phyloP scores from a whole-genome alignment of 2,329 filamentous ascomycete genomes.

The Diplocarpon rosae region DNA sequence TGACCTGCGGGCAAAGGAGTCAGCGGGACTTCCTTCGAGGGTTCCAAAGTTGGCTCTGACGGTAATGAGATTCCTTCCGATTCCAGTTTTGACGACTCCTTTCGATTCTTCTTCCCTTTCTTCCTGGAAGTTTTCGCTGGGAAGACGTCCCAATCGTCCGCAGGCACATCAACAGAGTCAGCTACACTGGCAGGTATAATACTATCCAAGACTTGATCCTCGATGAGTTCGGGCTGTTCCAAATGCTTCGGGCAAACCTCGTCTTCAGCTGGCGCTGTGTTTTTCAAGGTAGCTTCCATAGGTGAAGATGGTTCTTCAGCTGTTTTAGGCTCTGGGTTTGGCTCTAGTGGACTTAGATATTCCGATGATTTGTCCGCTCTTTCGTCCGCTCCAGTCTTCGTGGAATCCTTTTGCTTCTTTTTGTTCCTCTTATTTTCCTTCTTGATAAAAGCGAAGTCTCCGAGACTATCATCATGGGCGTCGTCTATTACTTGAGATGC shows the following conservation, averaged over 20 bases:
- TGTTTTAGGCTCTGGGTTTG: neutral
- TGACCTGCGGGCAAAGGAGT: slow-evolving; percentile 7
- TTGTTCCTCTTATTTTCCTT: slow-evolving; percentile 11
- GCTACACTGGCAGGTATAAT: neutral
- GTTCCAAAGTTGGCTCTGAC: slow-evolving; percentile 5
- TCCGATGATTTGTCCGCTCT: slow-evolving; percentile 3
- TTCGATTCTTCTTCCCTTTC: slow-evolving; percentile 17
- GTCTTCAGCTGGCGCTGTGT: neutral
- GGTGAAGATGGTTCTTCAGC: slow-evolving; percentile 1
- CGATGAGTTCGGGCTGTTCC: too few relatives aligned
- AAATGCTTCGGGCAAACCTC: neutral
- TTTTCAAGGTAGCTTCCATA: neutral
- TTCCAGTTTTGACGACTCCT: slow-evolving; percentile 11
- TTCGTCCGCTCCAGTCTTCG: slow-evolving; percentile 1
- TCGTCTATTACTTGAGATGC: neutral
- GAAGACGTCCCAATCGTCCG: slow-evolving; percentile 8
- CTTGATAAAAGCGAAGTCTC: slow-evolving; percentile 5
- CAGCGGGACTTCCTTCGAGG: slow-evolving; percentile 4
- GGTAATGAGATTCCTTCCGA: slow-evolving; percentile 3
- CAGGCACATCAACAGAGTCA: slow-evolving; percentile 3
- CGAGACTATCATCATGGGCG: slow-evolving; percentile 4
- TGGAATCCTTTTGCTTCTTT: slow-evolving; percentile 4
- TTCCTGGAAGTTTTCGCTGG: slow-evolving; percentile 16
- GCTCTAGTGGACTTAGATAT: slow-evolving; percentile 1
- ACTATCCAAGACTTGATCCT: neutral